phyloP scores from a whole-genome alignment of 225 moss, liverwort and hornwort species.

The Bryum argenteum region DNA sequence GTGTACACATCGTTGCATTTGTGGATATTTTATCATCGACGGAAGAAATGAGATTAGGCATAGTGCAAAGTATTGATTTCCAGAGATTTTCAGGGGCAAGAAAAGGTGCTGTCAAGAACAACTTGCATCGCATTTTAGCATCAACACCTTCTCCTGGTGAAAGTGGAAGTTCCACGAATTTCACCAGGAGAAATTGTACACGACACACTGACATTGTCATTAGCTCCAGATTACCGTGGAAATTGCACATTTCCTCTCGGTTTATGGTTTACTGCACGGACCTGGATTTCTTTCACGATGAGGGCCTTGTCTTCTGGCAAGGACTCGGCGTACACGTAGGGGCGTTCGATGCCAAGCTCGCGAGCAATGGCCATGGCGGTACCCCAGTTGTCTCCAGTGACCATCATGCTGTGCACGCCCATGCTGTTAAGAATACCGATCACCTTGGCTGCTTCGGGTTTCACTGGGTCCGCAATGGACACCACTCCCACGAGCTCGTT shows the following conservation, averaged over 20 bases:
- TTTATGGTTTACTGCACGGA: constrained; percentile 20
- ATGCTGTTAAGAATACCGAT: constrained; percentile 61
- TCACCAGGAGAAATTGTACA: no score
- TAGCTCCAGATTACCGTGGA: neutral
- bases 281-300: constrained; percentile 83
- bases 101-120: no score
- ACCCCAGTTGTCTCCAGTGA: constrained; percentile 97
- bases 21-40: no score
- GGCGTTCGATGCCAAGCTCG: constrained; percentile 70
- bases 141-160: no score
- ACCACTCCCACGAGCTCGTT: constrained; percentile 73
- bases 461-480: constrained; percentile 86
- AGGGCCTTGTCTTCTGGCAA: constrained; percentile 81
- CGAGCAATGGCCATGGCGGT: constrained; percentile 86
- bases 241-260: no score
- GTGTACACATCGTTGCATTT: no score
- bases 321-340: constrained; percentile 68
- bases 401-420: constrained; percentile 87
- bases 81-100: no score
- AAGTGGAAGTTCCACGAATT: no score
- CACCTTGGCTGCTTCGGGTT: constrained; percentile 85
- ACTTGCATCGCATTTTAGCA: no score
- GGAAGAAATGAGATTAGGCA: no score
- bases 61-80: no score
- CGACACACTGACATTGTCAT: no score